Conservation (phyloP, 2,329 filamentous ascomycete species). For the Exophiala bonariae region DNA sequence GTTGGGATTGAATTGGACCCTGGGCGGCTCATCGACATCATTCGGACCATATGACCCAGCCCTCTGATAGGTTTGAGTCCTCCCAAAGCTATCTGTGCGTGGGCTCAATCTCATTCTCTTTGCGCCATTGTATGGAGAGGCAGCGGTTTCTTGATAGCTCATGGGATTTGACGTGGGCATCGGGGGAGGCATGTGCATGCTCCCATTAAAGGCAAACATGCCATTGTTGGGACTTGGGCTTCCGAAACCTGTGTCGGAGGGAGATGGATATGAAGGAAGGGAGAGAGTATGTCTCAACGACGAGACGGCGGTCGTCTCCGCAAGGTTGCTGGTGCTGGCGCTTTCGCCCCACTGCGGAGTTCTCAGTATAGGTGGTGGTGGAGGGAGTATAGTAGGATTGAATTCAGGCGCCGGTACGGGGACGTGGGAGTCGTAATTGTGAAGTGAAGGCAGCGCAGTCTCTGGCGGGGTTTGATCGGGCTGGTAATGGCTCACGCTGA, state of each 20-base stretch:
- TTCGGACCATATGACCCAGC: constrained; percentile 24
- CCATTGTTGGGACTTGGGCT: constrained; percentile 22
- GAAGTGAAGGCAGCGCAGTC: constrained; percentile 8
- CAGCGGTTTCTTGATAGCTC: constrained; percentile 20
- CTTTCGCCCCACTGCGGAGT: constrained; percentile 26
- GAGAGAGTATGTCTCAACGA: constrained; percentile 12
- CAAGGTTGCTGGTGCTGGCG: not conserved
- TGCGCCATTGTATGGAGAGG: constrained; percentile 25
- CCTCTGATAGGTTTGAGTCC: constrained; percentile 11
- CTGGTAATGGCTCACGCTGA: not conserved
- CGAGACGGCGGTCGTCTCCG: constrained; percentile 7
- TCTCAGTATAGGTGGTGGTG: constrained; percentile 23
- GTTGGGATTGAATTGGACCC: constrained; percentile 24
- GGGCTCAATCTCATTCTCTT: constrained; percentile 29
- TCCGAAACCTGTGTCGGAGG: constrained; percentile 28
- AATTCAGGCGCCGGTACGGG: constrained; percentile 8
- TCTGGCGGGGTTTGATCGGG: constrained; percentile 14
- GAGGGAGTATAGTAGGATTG: constrained; percentile 16
- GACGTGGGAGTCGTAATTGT: constrained; percentile 9
- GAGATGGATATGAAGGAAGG: constrained; percentile 23
- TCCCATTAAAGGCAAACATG: constrained; percentile 20
- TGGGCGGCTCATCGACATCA: constrained; percentile 21
- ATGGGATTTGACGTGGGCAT: constrained; percentile 28
- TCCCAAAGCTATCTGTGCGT: constrained; percentile 22
- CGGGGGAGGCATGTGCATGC: constrained; percentile 27